Evolutionary conservation across 2,329 filamentous ascomycete genomes (phyloP).

Genomic region (Penicillium sp.): DNA sequence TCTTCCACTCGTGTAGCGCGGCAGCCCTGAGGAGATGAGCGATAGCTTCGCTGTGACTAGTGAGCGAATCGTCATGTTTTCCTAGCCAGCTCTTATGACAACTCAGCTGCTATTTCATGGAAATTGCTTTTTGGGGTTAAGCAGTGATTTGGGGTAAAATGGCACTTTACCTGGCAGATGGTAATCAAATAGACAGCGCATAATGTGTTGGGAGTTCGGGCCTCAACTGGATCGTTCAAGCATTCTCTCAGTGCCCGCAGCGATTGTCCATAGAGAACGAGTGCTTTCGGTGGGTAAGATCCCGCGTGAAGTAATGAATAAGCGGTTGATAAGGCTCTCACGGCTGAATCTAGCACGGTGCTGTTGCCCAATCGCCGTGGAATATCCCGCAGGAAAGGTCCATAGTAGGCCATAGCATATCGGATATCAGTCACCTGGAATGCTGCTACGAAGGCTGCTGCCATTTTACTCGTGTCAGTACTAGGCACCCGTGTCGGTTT

Average conservation of each 20-base stretch:
- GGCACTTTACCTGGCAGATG: conserved; percentile 25
- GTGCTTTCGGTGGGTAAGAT: conserved; percentile 11
- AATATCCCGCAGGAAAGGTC: conserved; percentile 19
- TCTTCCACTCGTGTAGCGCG: conserved; percentile 11
- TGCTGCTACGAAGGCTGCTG: conserved; percentile 13
- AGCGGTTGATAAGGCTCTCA: conserved; percentile 17
- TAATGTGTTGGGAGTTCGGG: conserved; percentile 22
- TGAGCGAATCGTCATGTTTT: conserved; percentile 12
- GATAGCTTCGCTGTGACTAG: conserved; percentile 19
- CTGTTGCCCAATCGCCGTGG: conserved; percentile 22
- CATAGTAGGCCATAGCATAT: conserved; percentile 24
- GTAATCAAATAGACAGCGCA: conserved; percentile 29
- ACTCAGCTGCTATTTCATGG: background rate
- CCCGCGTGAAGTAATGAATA: conserved; percentile 18
- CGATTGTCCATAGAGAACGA: conserved; percentile 19
- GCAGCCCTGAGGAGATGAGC: conserved; percentile 18
- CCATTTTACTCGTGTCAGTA: conserved; percentile 2
- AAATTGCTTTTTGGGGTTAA: background rate
- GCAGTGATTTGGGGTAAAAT: background rate
- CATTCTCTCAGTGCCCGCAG: conserved; percentile 21
- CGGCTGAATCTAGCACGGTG: conserved; percentile 22
- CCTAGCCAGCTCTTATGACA: conserved; percentile 23
- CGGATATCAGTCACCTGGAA: conserved; percentile 22
- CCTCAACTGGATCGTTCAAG: conserved; percentile 23
- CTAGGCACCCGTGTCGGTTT: conserved; percentile 1